Evolutionary conservation across 2,329 filamentous ascomycete genomes (phyloP).

Genomic region (Curvularia sp.): DNA sequence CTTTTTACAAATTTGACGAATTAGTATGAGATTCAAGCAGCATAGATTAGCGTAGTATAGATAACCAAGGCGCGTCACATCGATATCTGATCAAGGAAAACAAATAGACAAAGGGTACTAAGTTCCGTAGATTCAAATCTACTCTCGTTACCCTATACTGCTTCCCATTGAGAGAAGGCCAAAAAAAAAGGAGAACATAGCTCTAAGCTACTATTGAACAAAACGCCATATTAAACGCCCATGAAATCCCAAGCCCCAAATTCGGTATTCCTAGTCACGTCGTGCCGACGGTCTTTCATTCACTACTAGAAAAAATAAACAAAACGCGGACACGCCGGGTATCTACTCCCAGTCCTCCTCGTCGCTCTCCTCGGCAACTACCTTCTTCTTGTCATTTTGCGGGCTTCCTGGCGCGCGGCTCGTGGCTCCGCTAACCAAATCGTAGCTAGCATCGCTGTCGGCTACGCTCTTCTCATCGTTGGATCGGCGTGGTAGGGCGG

Average conservation of each 20-base stretch:
- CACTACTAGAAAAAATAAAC: neutral
- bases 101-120: neutral
- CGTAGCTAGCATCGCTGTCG: conserved; percentile 95
- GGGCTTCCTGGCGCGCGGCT: conserved; percentile 78
- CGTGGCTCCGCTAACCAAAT: conserved; percentile 77
- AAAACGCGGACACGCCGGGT: neutral
- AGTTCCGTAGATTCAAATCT: neutral
- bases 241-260: neutral
- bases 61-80: neutral
- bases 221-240: neutral
- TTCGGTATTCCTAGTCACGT: neutral
- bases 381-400: conserved; percentile 58
- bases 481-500: conserved; percentile 67
- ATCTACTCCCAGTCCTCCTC: conserved; percentile 79
- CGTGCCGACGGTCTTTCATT: neutral
- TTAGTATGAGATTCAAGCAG: neutral
- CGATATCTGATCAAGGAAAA: neutral
- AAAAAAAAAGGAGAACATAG: neutral
- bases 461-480: conserved; percentile 79
- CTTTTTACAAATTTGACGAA: neutral
- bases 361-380: conserved; percentile 65
- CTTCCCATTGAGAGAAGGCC: neutral
- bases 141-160: neutral
- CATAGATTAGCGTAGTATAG: conserved; percentile 7
- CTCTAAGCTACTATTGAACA: neutral